Percentiles rank a stretch among this genome's conserved stretches.
These are phyloP conservation scores for Grosmannia serpens DNA, from an alignment of 2,329 filamentous ascomycete genomes.

Conservation along the genomic window DNA sequence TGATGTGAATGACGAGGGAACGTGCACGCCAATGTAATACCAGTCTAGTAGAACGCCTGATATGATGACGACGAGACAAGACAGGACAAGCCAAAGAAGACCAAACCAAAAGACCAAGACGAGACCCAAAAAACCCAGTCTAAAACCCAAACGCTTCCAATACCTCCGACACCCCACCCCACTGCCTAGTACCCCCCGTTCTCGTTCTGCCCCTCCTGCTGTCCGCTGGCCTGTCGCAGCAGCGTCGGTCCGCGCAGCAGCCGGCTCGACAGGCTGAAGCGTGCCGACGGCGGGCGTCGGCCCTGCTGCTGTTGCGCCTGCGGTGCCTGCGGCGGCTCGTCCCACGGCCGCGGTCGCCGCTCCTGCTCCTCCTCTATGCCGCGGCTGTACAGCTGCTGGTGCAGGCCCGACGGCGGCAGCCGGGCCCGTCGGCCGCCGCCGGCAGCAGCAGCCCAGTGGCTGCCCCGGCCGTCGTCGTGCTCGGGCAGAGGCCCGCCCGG, in stretches of 20 bases:
- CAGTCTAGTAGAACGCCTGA: no score
- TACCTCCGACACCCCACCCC: no score
- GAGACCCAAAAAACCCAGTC: no score
- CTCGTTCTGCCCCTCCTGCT: background rate
- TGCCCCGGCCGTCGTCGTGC: background rate
- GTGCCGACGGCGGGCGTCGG: slow-evolving; percentile 20
- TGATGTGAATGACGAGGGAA: background rate
- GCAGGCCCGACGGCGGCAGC: background rate
- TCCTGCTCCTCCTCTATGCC: slow-evolving; percentile 13
- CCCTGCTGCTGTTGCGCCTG: slow-evolving; percentile 7
- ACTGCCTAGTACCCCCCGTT: no score
- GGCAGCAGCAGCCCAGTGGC: background rate
- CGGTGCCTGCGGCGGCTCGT: slow-evolving; percentile 20
- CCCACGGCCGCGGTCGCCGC: slow-evolving; percentile 4
- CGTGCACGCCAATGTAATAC: no score
- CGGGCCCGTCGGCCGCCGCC: background rate
- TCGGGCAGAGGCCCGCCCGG: background rate
- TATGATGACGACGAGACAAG: no score
- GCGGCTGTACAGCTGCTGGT: background rate
- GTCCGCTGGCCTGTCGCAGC: slow-evolving; percentile 2
- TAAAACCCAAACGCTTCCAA: no score
- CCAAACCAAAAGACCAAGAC: no score
- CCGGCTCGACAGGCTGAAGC: slow-evolving; percentile 37
- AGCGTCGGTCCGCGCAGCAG: slow-evolving; percentile 17
- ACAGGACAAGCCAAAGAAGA: no score